A percentile compares a stretch with the other conserved stretches of the same genome.
These are phyloP conservation scores for Wickerhamiella azyma DNA, from an alignment of 805 yeast species.

Conservation along the genomic window DNA sequence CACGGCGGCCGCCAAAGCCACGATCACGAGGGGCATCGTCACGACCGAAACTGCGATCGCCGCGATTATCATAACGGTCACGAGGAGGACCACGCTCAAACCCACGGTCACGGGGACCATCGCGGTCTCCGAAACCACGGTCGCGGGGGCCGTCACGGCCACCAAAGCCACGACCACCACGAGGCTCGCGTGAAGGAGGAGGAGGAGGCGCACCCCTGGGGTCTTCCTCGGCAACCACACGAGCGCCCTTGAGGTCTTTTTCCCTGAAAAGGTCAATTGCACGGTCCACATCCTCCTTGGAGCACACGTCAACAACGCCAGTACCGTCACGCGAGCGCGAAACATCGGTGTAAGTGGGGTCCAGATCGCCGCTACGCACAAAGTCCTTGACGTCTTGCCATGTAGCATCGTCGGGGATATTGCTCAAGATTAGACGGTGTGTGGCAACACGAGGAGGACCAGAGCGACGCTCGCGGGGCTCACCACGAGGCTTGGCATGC, in stretches of 20 bases:
- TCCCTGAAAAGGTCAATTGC: conserved; percentile 73
- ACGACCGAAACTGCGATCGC: conserved; percentile 16
- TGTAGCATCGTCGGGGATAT: conserved; percentile 12
- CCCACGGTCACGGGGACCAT: conserved; percentile 16
- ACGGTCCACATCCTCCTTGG: conserved; percentile 78
- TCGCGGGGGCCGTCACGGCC: conserved; percentile 31
- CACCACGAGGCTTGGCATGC: conserved; percentile 22
- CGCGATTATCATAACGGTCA: conserved; percentile 19
- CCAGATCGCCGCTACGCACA: conserved; percentile 50
- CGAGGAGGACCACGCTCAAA: conserved; percentile 14
- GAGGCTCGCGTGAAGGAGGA: conserved; percentile 24
- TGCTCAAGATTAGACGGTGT: conserved; percentile 18
- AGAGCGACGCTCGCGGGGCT: conserved; percentile 15
- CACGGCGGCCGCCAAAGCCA: not conserved
- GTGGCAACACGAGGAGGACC: conserved; percentile 15
- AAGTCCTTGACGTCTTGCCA: conserved; percentile 50
- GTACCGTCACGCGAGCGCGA: conserved; percentile 26
- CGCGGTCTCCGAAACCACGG: conserved; percentile 9
- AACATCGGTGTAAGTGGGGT: conserved; percentile 27
- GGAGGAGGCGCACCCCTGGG: conserved; percentile 25
- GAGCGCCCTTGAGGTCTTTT: conserved; percentile 55
- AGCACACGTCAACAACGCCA: conserved; percentile 76
- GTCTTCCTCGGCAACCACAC: conserved; percentile 63
- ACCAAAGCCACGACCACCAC: conserved; percentile 13
- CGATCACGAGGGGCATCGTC: not conserved